Evolutionary conservation across 352 stramenopile genomes (phyloP).

Genomic region (Phytophthora pini): DNA sequence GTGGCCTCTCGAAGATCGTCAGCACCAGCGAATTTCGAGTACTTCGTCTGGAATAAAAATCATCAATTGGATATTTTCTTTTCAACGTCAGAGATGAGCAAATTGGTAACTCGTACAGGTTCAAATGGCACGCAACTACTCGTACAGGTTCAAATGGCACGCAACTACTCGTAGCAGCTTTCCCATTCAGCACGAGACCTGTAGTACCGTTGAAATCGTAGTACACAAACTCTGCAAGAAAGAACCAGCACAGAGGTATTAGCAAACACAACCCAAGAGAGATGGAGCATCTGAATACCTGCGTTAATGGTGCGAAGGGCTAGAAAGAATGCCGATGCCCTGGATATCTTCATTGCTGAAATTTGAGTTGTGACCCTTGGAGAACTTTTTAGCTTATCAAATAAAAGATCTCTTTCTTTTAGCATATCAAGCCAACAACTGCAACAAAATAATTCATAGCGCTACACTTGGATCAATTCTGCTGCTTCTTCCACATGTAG

Average conservation of each 20-base stretch:
- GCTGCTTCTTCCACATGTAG: slow-evolving; percentile 33
- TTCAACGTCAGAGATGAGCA: not conserved
- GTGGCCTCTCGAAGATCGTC: slow-evolving; percentile 61
- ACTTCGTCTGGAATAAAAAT: slow-evolving; percentile 53
- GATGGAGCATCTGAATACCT: slow-evolving; percentile 9
- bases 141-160: slow-evolving; percentile 51
- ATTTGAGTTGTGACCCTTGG: slow-evolving; percentile 10
- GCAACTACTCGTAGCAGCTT: slow-evolving; percentile 82
- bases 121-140: slow-evolving; percentile 67
- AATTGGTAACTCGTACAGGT: slow-evolving; percentile 32
- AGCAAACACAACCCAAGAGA: not conserved
- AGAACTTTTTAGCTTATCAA: slow-evolving; percentile 4
- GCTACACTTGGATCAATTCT: slow-evolving; percentile 9
- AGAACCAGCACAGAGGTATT: not conserved
- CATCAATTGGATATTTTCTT: slow-evolving; percentile 3
- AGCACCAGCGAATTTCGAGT: slow-evolving; percentile 51
- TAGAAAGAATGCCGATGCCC: not conserved
- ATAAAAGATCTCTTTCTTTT: not conserved
- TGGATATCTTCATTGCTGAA: slow-evolving; percentile 9
- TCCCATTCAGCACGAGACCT: slow-evolving; percentile 80
- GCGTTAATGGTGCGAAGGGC: not conserved
- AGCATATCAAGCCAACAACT: too few species aligned
- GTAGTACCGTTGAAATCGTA: slow-evolving; percentile 89
- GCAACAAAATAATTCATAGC: too few species aligned
- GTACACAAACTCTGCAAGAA: slow-evolving; percentile 79